These are phyloP conservation scores for Globisporangium iwayamae DNA, from an alignment of 352 stramenopile genomes.

Conservation along the genomic window DNA sequence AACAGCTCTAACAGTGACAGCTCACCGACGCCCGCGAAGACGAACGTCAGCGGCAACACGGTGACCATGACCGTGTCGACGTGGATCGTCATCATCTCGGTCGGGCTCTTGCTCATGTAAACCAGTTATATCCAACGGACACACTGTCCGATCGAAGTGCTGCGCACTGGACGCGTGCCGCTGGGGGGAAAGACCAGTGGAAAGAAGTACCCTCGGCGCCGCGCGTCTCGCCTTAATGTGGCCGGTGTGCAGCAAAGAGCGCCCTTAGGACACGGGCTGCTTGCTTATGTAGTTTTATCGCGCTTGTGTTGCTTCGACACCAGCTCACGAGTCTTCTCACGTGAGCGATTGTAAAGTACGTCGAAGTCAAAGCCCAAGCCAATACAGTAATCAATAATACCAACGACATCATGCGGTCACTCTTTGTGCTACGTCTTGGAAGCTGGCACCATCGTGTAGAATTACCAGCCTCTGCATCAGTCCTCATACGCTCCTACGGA, in stretches of 20 bases:
- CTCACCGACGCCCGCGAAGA: background rate
- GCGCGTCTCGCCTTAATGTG: background rate
- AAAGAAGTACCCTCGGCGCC: conserved; percentile 14
- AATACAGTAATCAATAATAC: conserved; percentile 1
- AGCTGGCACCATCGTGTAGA: no score
- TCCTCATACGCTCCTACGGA: no score
- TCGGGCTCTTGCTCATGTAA: conserved; percentile 4
- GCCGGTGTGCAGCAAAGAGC: conserved; percentile 5
- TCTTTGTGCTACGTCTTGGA: no score
- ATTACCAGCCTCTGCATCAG: no score
- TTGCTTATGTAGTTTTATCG: conserved; percentile 7
- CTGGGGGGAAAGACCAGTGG: conserved; percentile 16
- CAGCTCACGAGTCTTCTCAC: background rate
- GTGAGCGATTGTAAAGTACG: conserved; percentile 1
- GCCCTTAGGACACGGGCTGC: background rate
- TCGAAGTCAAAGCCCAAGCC: background rate
- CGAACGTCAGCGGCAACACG: background rate
- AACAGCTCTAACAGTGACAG: background rate
- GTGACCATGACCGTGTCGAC: background rate
- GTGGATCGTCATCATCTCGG: conserved; percentile 4
- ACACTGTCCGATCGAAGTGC: background rate
- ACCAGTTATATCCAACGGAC: background rate
- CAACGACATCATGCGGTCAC: background rate
- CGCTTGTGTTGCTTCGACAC: background rate
- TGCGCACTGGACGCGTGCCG: conserved; percentile 4